Evolutionary conservation across 176 grass and related monocot species (phyloP).

Genomic region (Cenchrus fungigraminus): DNA sequence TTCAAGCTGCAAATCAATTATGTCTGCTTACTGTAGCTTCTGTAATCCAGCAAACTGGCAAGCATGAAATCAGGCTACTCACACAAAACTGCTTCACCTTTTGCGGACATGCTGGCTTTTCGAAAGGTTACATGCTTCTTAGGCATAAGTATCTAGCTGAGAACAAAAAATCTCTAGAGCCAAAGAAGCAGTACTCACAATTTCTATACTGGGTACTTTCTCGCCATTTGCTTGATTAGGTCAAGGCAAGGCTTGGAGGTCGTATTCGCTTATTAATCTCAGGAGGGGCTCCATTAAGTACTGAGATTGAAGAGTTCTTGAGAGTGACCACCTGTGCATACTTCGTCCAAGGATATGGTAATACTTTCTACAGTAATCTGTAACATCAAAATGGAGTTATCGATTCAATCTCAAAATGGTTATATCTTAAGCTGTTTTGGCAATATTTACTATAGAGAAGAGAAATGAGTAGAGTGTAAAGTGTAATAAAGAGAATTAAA

Average conservation of each 20-base stretch:
- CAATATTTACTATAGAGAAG: conserved; percentile 11
- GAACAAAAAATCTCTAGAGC: background rate
- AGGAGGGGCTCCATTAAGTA: conserved; percentile 86
- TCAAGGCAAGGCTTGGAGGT: conserved; percentile 91
- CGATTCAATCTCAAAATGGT: conserved; percentile 23
- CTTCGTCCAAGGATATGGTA: conserved; percentile 95
- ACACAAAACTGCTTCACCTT: conserved; percentile 85
- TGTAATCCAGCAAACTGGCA: conserved; percentile 73
- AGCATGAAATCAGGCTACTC: conserved; percentile 84
- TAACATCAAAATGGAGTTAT: conserved; percentile 31
- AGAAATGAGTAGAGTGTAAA: background rate
- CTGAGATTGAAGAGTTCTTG: conserved; percentile 95
- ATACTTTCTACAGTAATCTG: conserved; percentile 22
- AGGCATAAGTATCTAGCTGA: conserved; percentile 14
- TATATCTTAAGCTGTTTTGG: background rate
- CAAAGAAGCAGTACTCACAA: conserved; percentile 29
- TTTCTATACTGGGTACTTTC: background rate
- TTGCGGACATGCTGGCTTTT: conserved; percentile 90
- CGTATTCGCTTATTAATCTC: conserved; percentile 91
- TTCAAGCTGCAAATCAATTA: conserved; percentile 33
- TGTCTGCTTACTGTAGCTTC: conserved; percentile 32
- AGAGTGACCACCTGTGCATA: conserved; percentile 92
- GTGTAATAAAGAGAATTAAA: background rate
- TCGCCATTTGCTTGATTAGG: conserved; percentile 57
- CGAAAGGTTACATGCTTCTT: conserved; percentile 66